Base-by-base conservation (phyloP, 2,329 filamentous ascomycete species). In the Aurifilum marmelostoma region DNA sequence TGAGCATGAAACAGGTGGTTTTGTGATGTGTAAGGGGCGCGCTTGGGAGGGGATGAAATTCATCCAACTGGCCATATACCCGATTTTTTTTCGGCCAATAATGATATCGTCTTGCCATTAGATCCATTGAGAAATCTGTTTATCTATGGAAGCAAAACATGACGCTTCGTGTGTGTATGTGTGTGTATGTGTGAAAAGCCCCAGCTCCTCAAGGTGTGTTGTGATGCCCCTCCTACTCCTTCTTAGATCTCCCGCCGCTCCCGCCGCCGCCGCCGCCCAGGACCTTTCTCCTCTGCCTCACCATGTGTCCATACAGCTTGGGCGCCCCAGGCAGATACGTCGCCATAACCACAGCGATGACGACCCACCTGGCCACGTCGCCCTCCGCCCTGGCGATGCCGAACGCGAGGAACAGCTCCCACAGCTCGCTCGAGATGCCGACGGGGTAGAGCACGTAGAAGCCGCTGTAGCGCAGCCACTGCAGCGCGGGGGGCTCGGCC, bases 391-490 rank as follows among this genome's bases (percentile, higher is more conserved):
- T 88, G 2, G 91, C 89, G 16, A 80, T 84, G 63, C 91, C 86
- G 1, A 76, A 71, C 5, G 92, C 89, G 68, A 85, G 83, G 77
- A 89, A 93, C 65, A 98, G 89, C 75, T 97, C 85, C 80, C 87
- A 88, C 75, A 91, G 92, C 85, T 99, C 96, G 81, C 92, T 96
- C 54, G 87, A 84, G 76, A 98, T 97, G 56, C 96, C 96, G 70
- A 98, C 79, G 0, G 96, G 96, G 81, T 99, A 99, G 29, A 99
- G 87, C 50, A 97, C 82, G 75, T 93, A 93, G 81, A 99, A 99
- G 9, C 92, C 94, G 79, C 97, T 97, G 81, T 97, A 94, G 75
- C 94, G 86, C 80, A 97, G 83, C 92, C 93, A 97, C 50, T 88
- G 89, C 77, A 97, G 85, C 70, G 85, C 82, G 0, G 75, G 78